Percentiles rank a stretch among this genome's conserved stretches.
Conservation (phyloP, 371 early-diverging fungal species). For the Nematocida ironsii region DNA sequence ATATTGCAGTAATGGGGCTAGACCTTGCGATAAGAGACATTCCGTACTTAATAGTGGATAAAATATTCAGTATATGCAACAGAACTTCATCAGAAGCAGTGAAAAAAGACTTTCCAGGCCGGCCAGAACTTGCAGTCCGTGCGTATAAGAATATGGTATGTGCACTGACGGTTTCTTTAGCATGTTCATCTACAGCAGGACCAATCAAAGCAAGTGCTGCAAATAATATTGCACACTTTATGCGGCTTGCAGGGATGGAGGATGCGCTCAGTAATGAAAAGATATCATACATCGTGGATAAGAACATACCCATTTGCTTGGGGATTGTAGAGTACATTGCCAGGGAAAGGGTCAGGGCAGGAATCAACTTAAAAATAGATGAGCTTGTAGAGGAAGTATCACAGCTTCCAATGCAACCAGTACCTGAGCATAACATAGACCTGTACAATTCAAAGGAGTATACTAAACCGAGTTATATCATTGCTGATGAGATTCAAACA, state of each 20-base stretch:
- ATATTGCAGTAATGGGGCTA: constrained; percentile 45
- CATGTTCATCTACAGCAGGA: constrained; percentile 63
- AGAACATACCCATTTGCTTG: constrained; percentile 64
- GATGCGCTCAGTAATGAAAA: constrained; percentile 43
- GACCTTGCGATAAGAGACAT: constrained; percentile 49
- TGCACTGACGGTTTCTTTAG: constrained; percentile 42
- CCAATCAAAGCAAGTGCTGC: constrained; percentile 65
- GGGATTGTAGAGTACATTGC: constrained; percentile 63
- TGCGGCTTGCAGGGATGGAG: constrained; percentile 65
- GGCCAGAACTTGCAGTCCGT: not conserved
- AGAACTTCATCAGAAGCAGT: constrained; percentile 32
- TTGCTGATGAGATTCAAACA: constrained; percentile 30
- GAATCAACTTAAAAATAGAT: constrained; percentile 31
- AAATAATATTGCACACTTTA: constrained; percentile 69
- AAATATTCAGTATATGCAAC: constrained; percentile 39
- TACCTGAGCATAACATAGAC: constrained; percentile 9
- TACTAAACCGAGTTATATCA: constrained; percentile 28
- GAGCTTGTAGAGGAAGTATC: constrained; percentile 27
- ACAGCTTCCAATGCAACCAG: not conserved
- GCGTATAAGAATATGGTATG: constrained; percentile 39
- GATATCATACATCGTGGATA: constrained; percentile 56
- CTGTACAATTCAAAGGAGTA: constrained; percentile 17
- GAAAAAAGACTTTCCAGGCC: constrained; percentile 33
- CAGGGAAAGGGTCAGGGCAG: not conserved
- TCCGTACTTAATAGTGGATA: constrained; percentile 49